Conservation (phyloP, 2,329 filamentous ascomycete genomes). For the Neoascochyta sp. region DNA sequence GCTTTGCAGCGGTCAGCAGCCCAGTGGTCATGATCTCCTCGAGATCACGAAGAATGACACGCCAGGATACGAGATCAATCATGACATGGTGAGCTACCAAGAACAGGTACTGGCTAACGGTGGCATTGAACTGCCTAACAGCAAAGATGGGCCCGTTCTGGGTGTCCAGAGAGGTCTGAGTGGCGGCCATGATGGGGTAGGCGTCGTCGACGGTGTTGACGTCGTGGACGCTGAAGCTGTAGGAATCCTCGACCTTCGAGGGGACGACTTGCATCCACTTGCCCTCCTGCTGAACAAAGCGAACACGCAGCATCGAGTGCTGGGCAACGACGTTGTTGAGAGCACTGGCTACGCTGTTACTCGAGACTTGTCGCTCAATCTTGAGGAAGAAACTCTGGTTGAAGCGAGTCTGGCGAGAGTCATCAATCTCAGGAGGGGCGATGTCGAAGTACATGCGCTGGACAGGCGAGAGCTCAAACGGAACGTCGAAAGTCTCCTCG, state of each 20-base stretch:
- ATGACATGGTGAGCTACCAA: slow-evolving; percentile 31
- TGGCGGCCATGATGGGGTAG: slow-evolving; percentile 18
- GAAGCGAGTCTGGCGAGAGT: slow-evolving; percentile 20
- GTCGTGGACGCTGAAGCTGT: slow-evolving; percentile 5
- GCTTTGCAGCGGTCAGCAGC: slow-evolving; percentile 1
- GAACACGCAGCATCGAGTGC: slow-evolving; percentile 19
- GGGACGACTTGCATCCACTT: slow-evolving; percentile 16
- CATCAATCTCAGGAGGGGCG: slow-evolving; percentile 1
- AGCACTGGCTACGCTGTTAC: no score
- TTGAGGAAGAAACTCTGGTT: slow-evolving; percentile 8
- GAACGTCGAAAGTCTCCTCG: slow-evolving; percentile 5
- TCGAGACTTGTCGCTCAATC: slow-evolving; percentile 12
- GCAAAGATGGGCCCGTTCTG: slow-evolving; percentile 13
- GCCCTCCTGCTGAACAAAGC: slow-evolving; percentile 7
- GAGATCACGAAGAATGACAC: slow-evolving; percentile 41
- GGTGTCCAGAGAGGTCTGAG: slow-evolving; percentile 11
- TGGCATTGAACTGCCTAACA: slow-evolving; percentile 14
- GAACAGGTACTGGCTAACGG: slow-evolving; percentile 11
- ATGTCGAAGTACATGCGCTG: slow-evolving; percentile 15
- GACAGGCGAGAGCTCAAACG: slow-evolving; percentile 17
- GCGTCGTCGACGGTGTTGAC: slow-evolving; percentile 1
- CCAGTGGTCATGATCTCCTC: slow-evolving; percentile 21
- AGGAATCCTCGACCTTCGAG: slow-evolving; percentile 6
- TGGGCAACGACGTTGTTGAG: slow-evolving; percentile 6
- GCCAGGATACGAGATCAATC: slow-evolving; percentile 46